A percentile compares a stretch with the other conserved stretches of the same genome.
Conservation (phyloP, 805 yeast genomes). For the Saccharomycopsis synnaedendra region DNA sequence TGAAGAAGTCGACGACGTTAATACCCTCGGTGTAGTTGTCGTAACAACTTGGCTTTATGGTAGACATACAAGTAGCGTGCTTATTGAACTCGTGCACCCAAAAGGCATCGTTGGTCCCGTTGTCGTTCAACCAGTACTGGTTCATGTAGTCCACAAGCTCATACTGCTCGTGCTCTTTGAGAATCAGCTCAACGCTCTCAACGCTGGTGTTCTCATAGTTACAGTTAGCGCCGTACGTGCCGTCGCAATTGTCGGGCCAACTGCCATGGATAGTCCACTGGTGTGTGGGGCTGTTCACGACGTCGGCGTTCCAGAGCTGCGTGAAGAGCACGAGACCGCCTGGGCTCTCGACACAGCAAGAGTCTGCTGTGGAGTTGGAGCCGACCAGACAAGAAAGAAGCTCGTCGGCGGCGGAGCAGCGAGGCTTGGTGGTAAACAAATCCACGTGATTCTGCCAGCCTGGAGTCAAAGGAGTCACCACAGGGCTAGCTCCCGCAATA, state of each 20-base stretch:
- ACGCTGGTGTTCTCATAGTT: constrained; percentile 27
- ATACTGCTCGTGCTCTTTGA: constrained; percentile 9
- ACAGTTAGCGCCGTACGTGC: constrained; percentile 73
- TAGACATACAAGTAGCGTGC: constrained; percentile 87
- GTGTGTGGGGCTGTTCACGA: constrained; percentile 60
- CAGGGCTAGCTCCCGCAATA: constrained; percentile 9
- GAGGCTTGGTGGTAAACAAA: constrained; percentile 14
- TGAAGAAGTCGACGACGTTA: constrained; percentile 61
- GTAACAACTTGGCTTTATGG: constrained; percentile 68
- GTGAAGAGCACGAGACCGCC: constrained; percentile 79
- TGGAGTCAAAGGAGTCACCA: constrained; percentile 14
- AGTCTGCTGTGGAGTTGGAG: constrained; percentile 38
- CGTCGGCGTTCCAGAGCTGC: constrained; percentile 87
- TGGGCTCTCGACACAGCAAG: constrained; percentile 80
- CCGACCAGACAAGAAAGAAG: constrained; percentile 7
- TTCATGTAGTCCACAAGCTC: constrained; percentile 38
- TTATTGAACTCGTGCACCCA: constrained; percentile 94
- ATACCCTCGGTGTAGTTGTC: constrained; percentile 21
- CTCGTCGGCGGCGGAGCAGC: constrained; percentile 6
- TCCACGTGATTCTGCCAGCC: constrained; percentile 13
- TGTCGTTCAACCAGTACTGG: constrained; percentile 60
- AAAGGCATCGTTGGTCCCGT: constrained; percentile 53
- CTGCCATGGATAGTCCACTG: constrained; percentile 75
- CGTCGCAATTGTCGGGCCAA: constrained; percentile 87
- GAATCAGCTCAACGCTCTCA: constrained; percentile 24